A percentile compares a stretch with the other conserved stretches of the same genome.
These are phyloP conservation scores for Aspergillus cavernicola DNA, from an alignment of 495 filamentous ascomycete genomes.

Conservation along the genomic window DNA sequence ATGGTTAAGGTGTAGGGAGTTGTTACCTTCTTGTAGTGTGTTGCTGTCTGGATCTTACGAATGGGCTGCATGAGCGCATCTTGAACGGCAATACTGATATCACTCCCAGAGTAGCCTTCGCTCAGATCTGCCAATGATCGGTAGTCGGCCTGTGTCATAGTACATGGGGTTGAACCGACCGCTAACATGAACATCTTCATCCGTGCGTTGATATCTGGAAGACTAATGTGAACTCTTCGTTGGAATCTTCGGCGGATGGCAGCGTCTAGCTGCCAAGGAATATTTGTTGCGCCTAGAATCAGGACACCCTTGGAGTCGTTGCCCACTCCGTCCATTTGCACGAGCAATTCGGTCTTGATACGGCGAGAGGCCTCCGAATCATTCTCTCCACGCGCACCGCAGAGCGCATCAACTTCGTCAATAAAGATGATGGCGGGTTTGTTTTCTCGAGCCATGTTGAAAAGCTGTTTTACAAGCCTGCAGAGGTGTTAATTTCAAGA, in stretches of 20 bases:
- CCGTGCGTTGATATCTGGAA: conserved; percentile 83
- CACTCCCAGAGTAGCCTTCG: conserved; percentile 91
- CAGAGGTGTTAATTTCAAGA: not conserved
- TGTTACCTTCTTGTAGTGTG: conserved; percentile 91
- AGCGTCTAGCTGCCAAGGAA: conserved; percentile 98
- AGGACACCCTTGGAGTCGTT: conserved; percentile 90
- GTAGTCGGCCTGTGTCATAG: conserved; percentile 74
- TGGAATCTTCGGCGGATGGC: conserved; percentile 97
- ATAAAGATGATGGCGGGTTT: conserved; percentile 99
- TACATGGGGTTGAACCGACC: conserved; percentile 85
- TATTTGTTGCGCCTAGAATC: conserved; percentile 96
- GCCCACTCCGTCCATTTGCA: conserved; percentile 99
- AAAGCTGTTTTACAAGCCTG: conserved; percentile 94
- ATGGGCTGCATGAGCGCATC: conserved; percentile 98
- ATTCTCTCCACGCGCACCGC: conserved; percentile 92
- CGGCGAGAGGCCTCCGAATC: conserved; percentile 95
- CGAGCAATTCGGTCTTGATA: conserved; percentile 97
- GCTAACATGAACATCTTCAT: conserved; percentile 97
- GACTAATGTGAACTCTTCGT: conserved; percentile 86
- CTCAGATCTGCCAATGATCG: conserved; percentile 72
- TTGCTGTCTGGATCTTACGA: conserved; percentile 94
- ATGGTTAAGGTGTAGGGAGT: not conserved
- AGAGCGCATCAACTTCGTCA: conserved; percentile 96
- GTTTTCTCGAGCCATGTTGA: conserved; percentile 97
- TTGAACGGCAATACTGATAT: conserved; percentile 95